Percentiles rank a stretch among this genome's conserved stretches.
Conservation (phyloP, 352 stramenopile genomes). For the Phytophthora palmivora region DNA sequence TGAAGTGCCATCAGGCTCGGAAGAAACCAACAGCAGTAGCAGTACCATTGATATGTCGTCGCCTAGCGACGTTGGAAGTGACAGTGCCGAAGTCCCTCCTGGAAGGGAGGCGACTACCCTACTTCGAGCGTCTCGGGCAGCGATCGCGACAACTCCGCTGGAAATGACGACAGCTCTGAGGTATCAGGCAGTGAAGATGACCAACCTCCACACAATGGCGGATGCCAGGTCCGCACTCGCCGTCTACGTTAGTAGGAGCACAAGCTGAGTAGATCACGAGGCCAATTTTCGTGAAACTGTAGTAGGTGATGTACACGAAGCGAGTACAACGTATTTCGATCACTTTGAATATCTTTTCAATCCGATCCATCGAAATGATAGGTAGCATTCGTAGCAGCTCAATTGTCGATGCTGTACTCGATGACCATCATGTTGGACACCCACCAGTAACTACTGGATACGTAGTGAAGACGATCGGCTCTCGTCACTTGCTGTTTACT, state of each 20-base stretch:
- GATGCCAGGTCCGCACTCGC: slow-evolving; percentile 28
- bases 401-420: too few species aligned
- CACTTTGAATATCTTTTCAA: too few species aligned
- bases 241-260: slow-evolving; percentile 21
- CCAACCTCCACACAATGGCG: neutral
- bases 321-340: too few species aligned
- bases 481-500: neutral
- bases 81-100: neutral
- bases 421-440: slow-evolving; percentile 9
- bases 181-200: neutral
- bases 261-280: too few species aligned
- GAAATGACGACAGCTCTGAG: slow-evolving; percentile 5
- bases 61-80: slow-evolving; percentile 6
- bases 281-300: too few species aligned
- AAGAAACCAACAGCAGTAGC: neutral
- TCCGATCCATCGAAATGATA: too few species aligned
- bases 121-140: slow-evolving; percentile 10
- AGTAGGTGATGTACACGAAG: too few species aligned
- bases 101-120: neutral
- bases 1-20: slow-evolving; percentile 8
- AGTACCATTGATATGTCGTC: slow-evolving; percentile 2
- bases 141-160: slow-evolving; percentile 1
- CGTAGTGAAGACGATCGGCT: neutral
- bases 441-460: neutral
- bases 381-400: too few species aligned